Base-by-base conservation (phyloP, 2,329 filamentous ascomycete genomes). In the Rhytidhysteron rufulum region DNA sequence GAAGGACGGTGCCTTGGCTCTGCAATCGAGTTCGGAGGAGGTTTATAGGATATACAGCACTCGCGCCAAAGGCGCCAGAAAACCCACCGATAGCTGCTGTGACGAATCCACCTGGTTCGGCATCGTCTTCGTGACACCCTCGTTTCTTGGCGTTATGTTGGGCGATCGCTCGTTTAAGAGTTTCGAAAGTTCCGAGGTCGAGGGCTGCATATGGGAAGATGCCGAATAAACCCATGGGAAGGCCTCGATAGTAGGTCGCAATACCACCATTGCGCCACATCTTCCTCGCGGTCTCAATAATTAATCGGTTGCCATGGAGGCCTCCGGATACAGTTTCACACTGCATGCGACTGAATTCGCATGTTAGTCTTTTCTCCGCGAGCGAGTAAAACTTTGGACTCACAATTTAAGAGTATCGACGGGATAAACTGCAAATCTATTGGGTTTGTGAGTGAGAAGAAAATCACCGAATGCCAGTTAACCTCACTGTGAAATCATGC, bases 191-290 rank as follows among this genome's bases (percentile, higher is more conserved):
- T 49, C 88, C 88, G 57, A 98, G 84, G 61, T 98, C 93, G 59
- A 98, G 94, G 36, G 93, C 93, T 31, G 89, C 91, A 65, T 97
- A 98, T 0, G 93, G 93, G 57, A 98, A 98, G 82, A 97, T 96
- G 62, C 93, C 93, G 37, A 96, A 71, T 4, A 98, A 76, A 13
- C 93, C 93, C 79, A 97, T 93, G 0, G 89, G 90, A 24, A 98
- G 77, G 30, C 93, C 93, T 39, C 91, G 88, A 65, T 97, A 98
- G 48, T 89, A 91, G 5, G 86, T 77, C 22, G 79, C 73, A 20
- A 90, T 51, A 17, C 88, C 88, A 43, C 87, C 86, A 43, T 82
- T 79, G 30, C 75, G 77, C 73, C 83, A 88, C 85, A 98, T 95
- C 63, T 89, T 95, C 61, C 79, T 77, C 3, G 87, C 87, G 1